These are phyloP conservation scores for Cutaneotrichosporon daszewskae DNA, from an alignment of 1,284 basidiomycete genomes.

Conservation along the genomic window DNA sequence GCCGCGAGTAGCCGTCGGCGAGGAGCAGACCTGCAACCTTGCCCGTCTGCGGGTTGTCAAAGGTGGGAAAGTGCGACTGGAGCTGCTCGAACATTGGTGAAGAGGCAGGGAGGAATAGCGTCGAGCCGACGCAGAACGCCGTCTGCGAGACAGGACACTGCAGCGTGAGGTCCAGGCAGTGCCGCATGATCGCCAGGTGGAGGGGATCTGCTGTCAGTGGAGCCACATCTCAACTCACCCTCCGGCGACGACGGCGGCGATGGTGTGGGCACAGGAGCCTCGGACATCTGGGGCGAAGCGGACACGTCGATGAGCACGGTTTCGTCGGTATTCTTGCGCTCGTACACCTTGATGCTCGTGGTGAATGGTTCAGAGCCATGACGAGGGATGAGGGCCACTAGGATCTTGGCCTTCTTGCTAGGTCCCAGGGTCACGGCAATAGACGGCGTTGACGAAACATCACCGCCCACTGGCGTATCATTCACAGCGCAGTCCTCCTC, in stretches of 20 bases:
- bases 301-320: conserved; percentile 26
- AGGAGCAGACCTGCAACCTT: conserved; percentile 52
- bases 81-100: conserved; percentile 42
- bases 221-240: not conserved
- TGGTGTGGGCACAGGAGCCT: not conserved
- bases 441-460: conserved; percentile 2
- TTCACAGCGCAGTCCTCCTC: conserved; percentile 8
- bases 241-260: conserved; percentile 2
- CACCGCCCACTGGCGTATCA: conserved; percentile 1
- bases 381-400: conserved; percentile 28
- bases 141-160: conserved; percentile 52
- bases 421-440: conserved; percentile 30
- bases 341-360: conserved; percentile 31
- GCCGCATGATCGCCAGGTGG: conserved; percentile 40
- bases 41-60: conserved; percentile 15
- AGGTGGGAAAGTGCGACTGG: conserved; percentile 24
- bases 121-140: conserved; percentile 93
- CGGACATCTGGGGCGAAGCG: conserved; percentile 5
- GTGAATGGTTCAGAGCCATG: conserved; percentile 5
- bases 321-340: conserved; percentile 45
- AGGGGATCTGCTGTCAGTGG: conserved; percentile 25
- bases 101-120: conserved; percentile 57
- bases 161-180: conserved; percentile 43
- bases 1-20: conserved; percentile 82
- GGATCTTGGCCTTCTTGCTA: conserved; percentile 40